A percentile compares a stretch with the other conserved stretches of the same genome.
Conservation (phyloP, 306 rosid genomes). For the Myrica gale region DNA sequence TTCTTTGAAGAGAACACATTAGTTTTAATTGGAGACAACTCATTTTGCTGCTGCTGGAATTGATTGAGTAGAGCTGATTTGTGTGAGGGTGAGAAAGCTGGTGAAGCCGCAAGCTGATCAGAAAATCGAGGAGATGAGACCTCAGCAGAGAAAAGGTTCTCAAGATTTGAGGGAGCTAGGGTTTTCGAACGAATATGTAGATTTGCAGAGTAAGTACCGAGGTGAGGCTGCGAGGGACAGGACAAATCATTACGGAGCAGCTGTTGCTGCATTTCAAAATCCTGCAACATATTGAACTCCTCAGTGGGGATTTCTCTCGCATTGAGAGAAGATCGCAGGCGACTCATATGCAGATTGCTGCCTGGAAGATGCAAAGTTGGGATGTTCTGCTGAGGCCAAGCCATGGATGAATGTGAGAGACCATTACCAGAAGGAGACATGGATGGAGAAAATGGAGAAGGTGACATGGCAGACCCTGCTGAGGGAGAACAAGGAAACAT, state of each 20-base stretch:
- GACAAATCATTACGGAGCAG: slow-evolving; percentile 56
- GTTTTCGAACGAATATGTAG: slow-evolving; percentile 64
- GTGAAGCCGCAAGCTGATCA: slow-evolving; percentile 47
- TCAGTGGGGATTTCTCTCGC: slow-evolving; percentile 69
- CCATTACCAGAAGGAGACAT: slow-evolving; percentile 71
- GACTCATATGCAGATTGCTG: slow-evolving; percentile 75
- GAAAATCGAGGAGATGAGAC: slow-evolving; percentile 73
- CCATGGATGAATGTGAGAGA: slow-evolving; percentile 45
- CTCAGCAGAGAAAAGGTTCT: slow-evolving; percentile 74
- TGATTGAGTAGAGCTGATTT: slow-evolving; percentile 71
- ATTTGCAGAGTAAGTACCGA: slow-evolving; percentile 40
- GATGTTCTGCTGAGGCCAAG: slow-evolving; percentile 87
- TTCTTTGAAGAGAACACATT: slow-evolving; percentile 58
- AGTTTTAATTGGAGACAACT: slow-evolving; percentile 73
- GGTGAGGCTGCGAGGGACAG: slow-evolving; percentile 55
- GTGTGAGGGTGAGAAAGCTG: slow-evolving; percentile 71
- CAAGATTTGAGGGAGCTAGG: slow-evolving; percentile 79
- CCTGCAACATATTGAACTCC: slow-evolving; percentile 46
- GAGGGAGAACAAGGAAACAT: slow-evolving; percentile 80
- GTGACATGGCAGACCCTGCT: slow-evolving; percentile 63
- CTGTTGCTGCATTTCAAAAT: slow-evolving; percentile 66
- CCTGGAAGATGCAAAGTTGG: slow-evolving; percentile 85
- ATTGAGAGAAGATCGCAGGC: slow-evolving; percentile 75
- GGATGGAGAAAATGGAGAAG: slow-evolving; percentile 69
- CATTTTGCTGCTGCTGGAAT: slow-evolving; percentile 76